Conservation (phyloP, 2,329 filamentous ascomycete species). For the Biscogniauxia marginata region DNA sequence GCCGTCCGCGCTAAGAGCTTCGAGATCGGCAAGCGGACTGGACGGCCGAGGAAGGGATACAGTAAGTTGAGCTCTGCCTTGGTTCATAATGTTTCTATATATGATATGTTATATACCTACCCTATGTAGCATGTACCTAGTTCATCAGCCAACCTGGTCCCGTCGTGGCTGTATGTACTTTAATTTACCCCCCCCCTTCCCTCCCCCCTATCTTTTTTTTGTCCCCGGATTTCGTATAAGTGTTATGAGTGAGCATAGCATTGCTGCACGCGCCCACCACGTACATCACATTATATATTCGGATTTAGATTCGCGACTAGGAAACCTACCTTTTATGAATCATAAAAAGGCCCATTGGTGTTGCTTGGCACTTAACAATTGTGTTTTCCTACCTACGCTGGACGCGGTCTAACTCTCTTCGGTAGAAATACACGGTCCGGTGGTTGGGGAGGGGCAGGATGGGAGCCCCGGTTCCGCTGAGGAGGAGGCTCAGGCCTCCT, state of each 20-base stretch:
- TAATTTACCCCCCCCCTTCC: too few species aligned
- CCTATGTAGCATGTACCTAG: background rate
- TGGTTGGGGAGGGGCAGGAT: background rate
- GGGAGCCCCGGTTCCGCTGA: constrained; percentile 8
- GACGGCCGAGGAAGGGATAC: constrained; percentile 24
- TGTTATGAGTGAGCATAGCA: background rate
- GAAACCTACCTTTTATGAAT: background rate
- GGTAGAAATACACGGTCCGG: background rate
- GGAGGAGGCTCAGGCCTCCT: constrained; percentile 10
- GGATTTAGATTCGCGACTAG: background rate
- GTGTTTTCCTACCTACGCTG: too few species aligned
- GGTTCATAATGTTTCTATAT: background rate
- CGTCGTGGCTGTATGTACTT: too few species aligned
- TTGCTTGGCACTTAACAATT: too few species aligned
- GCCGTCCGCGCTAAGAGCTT: constrained; percentile 25
- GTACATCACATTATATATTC: too few species aligned
- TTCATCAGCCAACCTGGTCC: too few species aligned
- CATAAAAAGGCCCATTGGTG: too few species aligned
- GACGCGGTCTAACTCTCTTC: background rate
- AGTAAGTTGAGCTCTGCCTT: constrained; percentile 15
- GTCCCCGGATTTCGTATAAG: background rate
- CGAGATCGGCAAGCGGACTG: constrained; percentile 20
- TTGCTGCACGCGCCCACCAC: background rate
- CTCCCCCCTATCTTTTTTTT: background rate
- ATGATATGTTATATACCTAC: constrained; percentile 1